A percentile compares a stretch with the other conserved stretches of the same genome.
Conservation (phyloP, 352 stramenopile species). For the Plasmopara muralis region DNA sequence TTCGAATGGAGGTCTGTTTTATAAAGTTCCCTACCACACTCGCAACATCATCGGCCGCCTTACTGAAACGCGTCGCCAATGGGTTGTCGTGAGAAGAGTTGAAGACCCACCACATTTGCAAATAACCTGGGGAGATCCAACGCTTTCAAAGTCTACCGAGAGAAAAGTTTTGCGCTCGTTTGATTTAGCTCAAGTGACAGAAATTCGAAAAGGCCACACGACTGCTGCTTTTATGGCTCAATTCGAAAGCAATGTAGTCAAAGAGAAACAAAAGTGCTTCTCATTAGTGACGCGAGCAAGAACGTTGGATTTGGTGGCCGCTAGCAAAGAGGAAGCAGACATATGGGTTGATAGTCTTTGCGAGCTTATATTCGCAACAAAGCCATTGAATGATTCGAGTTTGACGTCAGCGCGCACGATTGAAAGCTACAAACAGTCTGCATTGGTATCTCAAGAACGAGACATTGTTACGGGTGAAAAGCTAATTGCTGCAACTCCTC, state of each 20-base stretch:
- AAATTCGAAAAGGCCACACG: constrained; percentile 46
- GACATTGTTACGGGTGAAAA: constrained; percentile 4
- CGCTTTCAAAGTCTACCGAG: constrained; percentile 26
- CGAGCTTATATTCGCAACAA: constrained; percentile 28
- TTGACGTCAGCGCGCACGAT: constrained; percentile 35
- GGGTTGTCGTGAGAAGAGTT: constrained; percentile 39
- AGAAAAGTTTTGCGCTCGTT: constrained; percentile 32
- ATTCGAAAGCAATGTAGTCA: constrained; percentile 36
- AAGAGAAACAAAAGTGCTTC: constrained; percentile 53
- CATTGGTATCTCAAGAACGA: constrained; percentile 25
- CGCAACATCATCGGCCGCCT: constrained; percentile 34
- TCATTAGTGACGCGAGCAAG: constrained; percentile 54
- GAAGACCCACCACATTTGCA: constrained; percentile 20
- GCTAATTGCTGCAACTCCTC: constrained; percentile 1
- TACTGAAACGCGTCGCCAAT: constrained; percentile 41
- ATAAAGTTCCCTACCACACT: constrained; percentile 72
- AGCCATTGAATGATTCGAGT: constrained; percentile 6
- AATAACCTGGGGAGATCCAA: constrained; percentile 71
- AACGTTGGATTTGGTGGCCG: constrained; percentile 65
- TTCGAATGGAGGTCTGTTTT: constrained; percentile 55
- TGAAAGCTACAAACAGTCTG: constrained; percentile 38
- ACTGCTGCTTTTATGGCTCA: constrained; percentile 61
- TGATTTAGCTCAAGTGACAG: constrained; percentile 41
- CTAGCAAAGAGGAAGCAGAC: constrained; percentile 70
- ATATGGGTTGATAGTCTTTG: constrained; percentile 54